Percentiles rank a stretch among this genome's conserved stretches.
Conservation (phyloP, 192 early-diverging fungal genomes). For the Thamnidium elegans region DNA sequence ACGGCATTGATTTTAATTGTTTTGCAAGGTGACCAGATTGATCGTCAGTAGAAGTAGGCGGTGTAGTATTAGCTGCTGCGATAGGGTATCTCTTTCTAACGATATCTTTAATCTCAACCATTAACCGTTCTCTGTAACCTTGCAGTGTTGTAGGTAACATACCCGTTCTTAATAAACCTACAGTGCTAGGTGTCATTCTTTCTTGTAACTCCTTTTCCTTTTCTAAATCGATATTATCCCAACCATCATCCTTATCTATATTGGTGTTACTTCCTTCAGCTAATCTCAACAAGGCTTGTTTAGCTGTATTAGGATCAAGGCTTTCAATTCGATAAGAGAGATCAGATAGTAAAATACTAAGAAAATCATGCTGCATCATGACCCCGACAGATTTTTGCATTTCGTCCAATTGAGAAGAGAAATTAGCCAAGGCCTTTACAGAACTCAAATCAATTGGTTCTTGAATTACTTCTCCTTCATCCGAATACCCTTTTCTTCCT, state of each 20-base stretch:
- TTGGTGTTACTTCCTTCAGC: neutral
- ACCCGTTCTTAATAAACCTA: slow-evolving; percentile 76
- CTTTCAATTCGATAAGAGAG: slow-evolving; percentile 51
- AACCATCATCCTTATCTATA: neutral
- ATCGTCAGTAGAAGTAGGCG: slow-evolving; percentile 23
- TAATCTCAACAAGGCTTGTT: neutral
- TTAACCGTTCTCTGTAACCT: slow-evolving; percentile 71
- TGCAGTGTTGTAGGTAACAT: slow-evolving; percentile 65
- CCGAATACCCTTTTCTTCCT: slow-evolving; percentile 44
- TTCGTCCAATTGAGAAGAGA: slow-evolving; percentile 59
- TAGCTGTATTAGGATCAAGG: slow-evolving; percentile 40
- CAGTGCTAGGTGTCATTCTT: slow-evolving; percentile 68
- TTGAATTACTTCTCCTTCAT: slow-evolving; percentile 44
- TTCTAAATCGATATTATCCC: slow-evolving; percentile 13
- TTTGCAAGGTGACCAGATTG: slow-evolving; percentile 51
- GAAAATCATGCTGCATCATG: slow-evolving; percentile 76
- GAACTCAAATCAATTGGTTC: slow-evolving; percentile 46
- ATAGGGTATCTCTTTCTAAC: slow-evolving; percentile 67
- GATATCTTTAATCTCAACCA: slow-evolving; percentile 72
- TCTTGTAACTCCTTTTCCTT: slow-evolving; percentile 17
- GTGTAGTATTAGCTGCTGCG: slow-evolving; percentile 38
- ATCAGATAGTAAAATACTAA: slow-evolving; percentile 60
- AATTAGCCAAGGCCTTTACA: slow-evolving; percentile 57
- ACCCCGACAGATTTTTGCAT: slow-evolving; percentile 62
- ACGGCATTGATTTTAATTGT: slow-evolving; percentile 73